Conservation (phyloP, 805 yeast species). For the Hanseniaspora vineae region DNA sequence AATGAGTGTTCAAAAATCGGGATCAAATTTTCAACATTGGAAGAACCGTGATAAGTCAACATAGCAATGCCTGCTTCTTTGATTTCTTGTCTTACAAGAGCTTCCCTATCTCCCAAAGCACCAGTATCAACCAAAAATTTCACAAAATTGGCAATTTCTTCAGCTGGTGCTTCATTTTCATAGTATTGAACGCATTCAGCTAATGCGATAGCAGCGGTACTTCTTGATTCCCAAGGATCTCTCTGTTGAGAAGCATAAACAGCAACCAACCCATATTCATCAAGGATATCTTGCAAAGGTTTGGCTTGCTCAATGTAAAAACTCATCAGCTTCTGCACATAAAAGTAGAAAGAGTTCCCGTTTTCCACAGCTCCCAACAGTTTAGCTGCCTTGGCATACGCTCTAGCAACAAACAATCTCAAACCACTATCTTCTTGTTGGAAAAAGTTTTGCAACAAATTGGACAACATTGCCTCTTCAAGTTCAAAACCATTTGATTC, state of each 20-base stretch:
- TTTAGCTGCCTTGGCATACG: slow-evolving; percentile 48
- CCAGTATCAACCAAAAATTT: slow-evolving; percentile 46
- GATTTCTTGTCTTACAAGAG: slow-evolving; percentile 63
- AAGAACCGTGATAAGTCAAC: slow-evolving; percentile 52
- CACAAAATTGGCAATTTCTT: slow-evolving; percentile 42
- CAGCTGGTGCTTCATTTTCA: slow-evolving; percentile 28
- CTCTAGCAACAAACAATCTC: slow-evolving; percentile 58
- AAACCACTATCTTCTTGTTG: slow-evolving; percentile 50
- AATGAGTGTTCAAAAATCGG: slow-evolving; percentile 69
- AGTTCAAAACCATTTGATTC: slow-evolving; percentile 47
- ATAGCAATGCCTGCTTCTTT: slow-evolving; percentile 81
- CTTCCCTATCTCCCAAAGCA: slow-evolving; percentile 65
- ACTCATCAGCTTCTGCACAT: slow-evolving; percentile 34
- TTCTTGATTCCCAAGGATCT: slow-evolving; percentile 77
- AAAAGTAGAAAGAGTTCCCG: slow-evolving; percentile 17
- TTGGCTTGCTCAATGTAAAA: slow-evolving; percentile 47
- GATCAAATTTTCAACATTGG: slow-evolving; percentile 57
- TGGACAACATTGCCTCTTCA: slow-evolving; percentile 24
- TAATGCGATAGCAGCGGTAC: slow-evolving; percentile 65
- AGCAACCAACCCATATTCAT: slow-evolving; percentile 67
- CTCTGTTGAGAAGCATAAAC: slow-evolving; percentile 45
- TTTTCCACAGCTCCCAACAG: slow-evolving; percentile 19
- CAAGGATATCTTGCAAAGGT: slow-evolving; percentile 68
- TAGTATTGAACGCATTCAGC: slow-evolving; percentile 21
- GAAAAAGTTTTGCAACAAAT: slow-evolving; percentile 36